These are phyloP conservation scores for Colletotrichum musicola DNA, from an alignment of 2,329 filamentous ascomycete genomes.

Conservation along the genomic window DNA sequence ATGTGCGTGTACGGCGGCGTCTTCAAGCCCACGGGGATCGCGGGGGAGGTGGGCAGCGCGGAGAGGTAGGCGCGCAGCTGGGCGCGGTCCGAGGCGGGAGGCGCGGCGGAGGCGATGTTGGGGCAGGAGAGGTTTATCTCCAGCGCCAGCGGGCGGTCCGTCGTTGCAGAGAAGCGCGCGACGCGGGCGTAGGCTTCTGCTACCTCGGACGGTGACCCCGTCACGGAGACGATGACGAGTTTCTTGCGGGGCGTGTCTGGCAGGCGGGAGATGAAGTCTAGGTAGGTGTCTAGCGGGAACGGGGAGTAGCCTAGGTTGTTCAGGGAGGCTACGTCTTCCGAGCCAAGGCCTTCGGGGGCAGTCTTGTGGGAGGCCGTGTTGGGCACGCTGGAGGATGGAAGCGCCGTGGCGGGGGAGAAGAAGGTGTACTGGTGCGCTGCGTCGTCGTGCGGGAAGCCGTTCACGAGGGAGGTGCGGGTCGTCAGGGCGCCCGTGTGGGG, in stretches of 20 bases:
- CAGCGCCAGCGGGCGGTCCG: conserved; percentile 69
- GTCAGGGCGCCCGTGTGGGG: conserved; percentile 79
- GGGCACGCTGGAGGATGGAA: conserved; percentile 40
- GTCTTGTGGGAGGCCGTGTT: conserved; percentile 42
- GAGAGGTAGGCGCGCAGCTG: conserved; percentile 68
- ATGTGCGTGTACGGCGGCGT: conserved; percentile 81
- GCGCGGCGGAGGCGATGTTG: conserved; percentile 77
- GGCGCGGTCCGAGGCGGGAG: conserved; percentile 74
- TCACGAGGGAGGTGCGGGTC: conserved; percentile 75
- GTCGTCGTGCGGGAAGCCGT: conserved; percentile 74
- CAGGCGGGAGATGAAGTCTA: conserved; percentile 66
- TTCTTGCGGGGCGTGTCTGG: conserved; percentile 57
- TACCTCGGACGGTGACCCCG: conserved; percentile 71
- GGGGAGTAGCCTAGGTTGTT: conserved; percentile 85
- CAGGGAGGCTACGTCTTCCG: conserved; percentile 59
- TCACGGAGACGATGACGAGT: conserved; percentile 78
- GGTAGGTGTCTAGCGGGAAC: conserved; percentile 68
- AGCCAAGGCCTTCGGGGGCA: conserved; percentile 23
- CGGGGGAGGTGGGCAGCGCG: conserved; percentile 54
- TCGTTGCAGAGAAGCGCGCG: conserved; percentile 51
- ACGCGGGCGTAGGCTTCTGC: conserved; percentile 67
- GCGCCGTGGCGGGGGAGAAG: conserved; percentile 61
- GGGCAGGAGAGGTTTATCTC: conserved; percentile 86
- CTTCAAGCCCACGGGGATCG: conserved; percentile 72
- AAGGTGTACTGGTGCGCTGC: conserved; percentile 74